Percentiles rank a stretch among this genome's conserved stretches.
Conservation (phyloP, 2,329 filamentous ascomycete species). For the Sporothrix curviconia region DNA sequence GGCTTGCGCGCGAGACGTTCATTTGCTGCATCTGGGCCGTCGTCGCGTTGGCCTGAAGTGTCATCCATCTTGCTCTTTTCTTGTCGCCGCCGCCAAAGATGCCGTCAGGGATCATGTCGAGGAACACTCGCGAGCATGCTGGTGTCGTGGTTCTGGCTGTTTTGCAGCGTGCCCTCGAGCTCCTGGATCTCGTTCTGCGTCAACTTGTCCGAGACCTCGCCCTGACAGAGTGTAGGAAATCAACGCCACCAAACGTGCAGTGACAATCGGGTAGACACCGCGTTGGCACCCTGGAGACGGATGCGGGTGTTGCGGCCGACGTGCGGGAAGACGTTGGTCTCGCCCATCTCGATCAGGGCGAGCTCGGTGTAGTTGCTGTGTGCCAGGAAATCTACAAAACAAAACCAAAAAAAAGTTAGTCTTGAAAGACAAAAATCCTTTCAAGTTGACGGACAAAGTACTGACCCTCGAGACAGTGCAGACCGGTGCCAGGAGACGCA, state of each 20-base stretch:
- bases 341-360: constrained; percentile 79
- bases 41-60: constrained; percentile 68
- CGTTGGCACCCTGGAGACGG: constrained; percentile 58
- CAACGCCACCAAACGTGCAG: constrained; percentile 89
- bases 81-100: constrained; percentile 72
- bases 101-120: constrained; percentile 75
- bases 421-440: no score
- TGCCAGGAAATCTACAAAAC: constrained; percentile 63
- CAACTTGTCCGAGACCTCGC: constrained; percentile 76
- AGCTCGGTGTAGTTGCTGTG: constrained; percentile 93
- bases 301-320: constrained; percentile 71
- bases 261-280: constrained; percentile 73
- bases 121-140: constrained; percentile 70
- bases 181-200: constrained; percentile 87
- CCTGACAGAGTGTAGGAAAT: constrained; percentile 84
- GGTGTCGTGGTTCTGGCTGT: constrained; percentile 57
- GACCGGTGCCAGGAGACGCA: constrained; percentile 76
- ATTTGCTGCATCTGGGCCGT: constrained; percentile 70
- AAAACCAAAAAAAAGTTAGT: no score
- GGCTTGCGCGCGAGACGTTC: constrained; percentile 67
- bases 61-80: constrained; percentile 69
- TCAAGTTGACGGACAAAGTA: no score
- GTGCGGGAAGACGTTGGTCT: constrained; percentile 76
- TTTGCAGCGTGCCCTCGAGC: constrained; percentile 73
- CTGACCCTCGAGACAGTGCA: constrained; percentile 71